Percentiles rank a stretch among this genome's conserved stretches.
phyloP scores from a whole-genome alignment of 192 early-diverging fungal species.

The Mortierella claussenii region DNA sequence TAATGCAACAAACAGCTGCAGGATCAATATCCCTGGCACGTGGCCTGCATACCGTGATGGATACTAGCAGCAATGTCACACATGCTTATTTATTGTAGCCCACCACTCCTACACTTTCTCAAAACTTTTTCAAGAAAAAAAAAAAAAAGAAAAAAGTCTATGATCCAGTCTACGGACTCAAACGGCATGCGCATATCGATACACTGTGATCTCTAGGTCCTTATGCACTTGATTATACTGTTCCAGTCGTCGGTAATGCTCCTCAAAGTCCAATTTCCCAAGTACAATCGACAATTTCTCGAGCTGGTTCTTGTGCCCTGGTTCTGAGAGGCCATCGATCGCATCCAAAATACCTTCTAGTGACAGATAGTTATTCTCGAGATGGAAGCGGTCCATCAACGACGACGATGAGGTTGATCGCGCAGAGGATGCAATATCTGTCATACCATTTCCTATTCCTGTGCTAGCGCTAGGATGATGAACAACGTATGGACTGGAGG shows the following conservation, averaged over 20 bases:
- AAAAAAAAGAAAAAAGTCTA: background rate
- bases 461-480: background rate
- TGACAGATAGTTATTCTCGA: conserved; percentile 43
- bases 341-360: conserved; percentile 49
- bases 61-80: too few species aligned
- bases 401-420: conserved; percentile 37
- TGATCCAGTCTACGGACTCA: too few species aligned
- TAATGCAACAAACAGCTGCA: too few species aligned
- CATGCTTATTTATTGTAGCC: too few species aligned
- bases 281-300: conserved; percentile 44
- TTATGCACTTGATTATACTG: conserved; percentile 24
- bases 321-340: conserved; percentile 30
- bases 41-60: too few species aligned
- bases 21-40: too few species aligned
- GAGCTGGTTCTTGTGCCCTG: conserved; percentile 30
- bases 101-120: too few species aligned
- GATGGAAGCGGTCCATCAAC: conserved; percentile 39
- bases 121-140: background rate
- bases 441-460: background rate
- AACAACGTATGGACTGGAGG: background rate
- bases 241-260: conserved; percentile 33
- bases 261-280: conserved; percentile 43
- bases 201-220: conserved; percentile 35
- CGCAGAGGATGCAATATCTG: conserved; percentile 29
- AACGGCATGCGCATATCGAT: conserved; percentile 39